Percentiles rank a stretch among this genome's conserved stretches.
These are phyloP conservation scores for Naganishia sp. DNA, from an alignment of 1,284 basidiomycete species.

Conservation along the genomic window DNA sequence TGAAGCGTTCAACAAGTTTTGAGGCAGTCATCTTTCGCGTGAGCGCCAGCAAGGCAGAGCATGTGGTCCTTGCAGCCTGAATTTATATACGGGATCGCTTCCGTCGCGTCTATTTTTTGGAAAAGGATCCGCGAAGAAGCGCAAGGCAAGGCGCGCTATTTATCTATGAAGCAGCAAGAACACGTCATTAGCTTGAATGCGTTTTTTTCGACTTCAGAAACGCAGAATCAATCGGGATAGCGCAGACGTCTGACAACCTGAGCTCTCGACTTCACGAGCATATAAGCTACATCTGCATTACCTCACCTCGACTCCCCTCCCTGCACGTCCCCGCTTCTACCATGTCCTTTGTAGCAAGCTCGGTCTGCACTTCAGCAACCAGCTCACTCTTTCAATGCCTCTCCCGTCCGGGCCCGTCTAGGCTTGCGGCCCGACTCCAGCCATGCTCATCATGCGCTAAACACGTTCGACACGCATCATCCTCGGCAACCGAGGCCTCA, in stretches of 20 bases:
- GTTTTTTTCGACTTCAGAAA: no score
- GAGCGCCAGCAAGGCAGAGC: not conserved
- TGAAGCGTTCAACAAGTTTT: not conserved
- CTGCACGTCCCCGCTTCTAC: slow-evolving; percentile 20
- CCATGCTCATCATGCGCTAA: slow-evolving; percentile 30
- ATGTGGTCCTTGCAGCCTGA: not conserved
- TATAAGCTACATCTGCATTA: not conserved
- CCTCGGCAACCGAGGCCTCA: slow-evolving; percentile 7
- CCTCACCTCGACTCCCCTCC: not conserved
- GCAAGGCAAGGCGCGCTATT: not conserved
- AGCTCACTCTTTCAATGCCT: slow-evolving; percentile 30
- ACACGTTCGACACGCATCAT: slow-evolving; percentile 21
- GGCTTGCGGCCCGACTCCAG: slow-evolving; percentile 22
- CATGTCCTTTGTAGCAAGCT: slow-evolving; percentile 9
- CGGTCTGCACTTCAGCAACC: slow-evolving; percentile 5
- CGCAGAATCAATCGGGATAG: not conserved
- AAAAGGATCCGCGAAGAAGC: not conserved
- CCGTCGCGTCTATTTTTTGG: not conserved
- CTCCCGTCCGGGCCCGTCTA: slow-evolving; percentile 32
- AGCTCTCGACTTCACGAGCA: not conserved
- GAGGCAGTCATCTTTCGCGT: not conserved
- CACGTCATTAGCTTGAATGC: no score
- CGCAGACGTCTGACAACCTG: not conserved
- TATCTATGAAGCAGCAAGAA: no score
- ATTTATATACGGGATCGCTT: not conserved